Conservation (phyloP, 2,329 filamentous ascomycete genomes). For the Stagonosporopsis chrysanthemi region DNA sequence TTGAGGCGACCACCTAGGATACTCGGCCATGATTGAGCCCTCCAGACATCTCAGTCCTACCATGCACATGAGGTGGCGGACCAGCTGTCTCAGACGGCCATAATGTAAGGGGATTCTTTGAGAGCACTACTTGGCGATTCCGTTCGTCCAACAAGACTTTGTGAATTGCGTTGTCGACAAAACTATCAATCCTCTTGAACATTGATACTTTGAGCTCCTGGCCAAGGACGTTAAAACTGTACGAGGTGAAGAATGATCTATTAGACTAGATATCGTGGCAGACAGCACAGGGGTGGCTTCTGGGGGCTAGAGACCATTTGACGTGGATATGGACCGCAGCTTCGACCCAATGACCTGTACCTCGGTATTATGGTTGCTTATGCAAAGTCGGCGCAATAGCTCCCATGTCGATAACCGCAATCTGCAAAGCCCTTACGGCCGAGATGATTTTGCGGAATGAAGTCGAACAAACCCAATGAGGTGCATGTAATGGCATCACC, state of each 20-base stretch:
- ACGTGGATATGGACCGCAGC: constrained; percentile 5
- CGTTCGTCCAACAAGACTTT: neutral
- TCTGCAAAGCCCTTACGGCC: constrained; percentile 9
- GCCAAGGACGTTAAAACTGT: neutral
- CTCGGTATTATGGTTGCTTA: constrained; percentile 32
- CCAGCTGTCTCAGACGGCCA: constrained; percentile 14
- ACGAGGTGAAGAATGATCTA: neutral
- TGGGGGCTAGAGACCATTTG: neutral
- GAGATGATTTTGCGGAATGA: constrained; percentile 5
- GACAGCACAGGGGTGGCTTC: neutral
- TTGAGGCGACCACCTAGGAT: neutral
- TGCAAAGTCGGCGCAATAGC: constrained; percentile 27
- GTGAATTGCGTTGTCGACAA: neutral
- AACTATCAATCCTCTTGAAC: neutral
- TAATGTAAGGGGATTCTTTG: constrained; percentile 2
- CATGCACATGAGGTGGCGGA: constrained; percentile 8
- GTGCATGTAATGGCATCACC: neutral
- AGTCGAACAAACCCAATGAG: constrained; percentile 23
- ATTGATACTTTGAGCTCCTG: neutral
- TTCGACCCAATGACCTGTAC: constrained; percentile 13
- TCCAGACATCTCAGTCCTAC: constrained; percentile 8
- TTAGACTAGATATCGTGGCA: neutral
- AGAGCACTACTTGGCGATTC: neutral
- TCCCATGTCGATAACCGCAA: constrained; percentile 21
- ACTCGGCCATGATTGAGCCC: neutral